phyloP scores from a whole-genome alignment of 2,329 filamentous ascomycete genomes.

The Ophiostoma sp. region DNA sequence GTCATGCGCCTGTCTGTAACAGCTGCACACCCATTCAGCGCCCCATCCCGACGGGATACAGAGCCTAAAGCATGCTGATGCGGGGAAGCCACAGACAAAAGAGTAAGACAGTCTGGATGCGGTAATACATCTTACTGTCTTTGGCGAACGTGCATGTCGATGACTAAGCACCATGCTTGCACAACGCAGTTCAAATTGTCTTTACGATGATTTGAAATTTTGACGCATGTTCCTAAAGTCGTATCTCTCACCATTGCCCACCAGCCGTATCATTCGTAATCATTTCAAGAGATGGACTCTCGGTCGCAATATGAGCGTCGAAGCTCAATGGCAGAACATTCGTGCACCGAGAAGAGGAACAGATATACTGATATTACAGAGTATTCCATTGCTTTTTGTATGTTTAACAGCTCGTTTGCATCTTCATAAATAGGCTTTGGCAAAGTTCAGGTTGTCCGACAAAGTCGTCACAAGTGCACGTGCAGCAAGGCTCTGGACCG shows the following conservation, averaged over 20 bases:
- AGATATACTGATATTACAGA: too few relatives aligned
- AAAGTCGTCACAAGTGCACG: neutral
- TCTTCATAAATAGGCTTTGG: too few relatives aligned
- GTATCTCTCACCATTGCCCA: too few relatives aligned
- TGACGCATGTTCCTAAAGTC: too few relatives aligned
- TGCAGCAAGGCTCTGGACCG: neutral
- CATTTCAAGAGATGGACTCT: neutral
- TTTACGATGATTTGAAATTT: neutral
- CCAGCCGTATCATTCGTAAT: too few relatives aligned
- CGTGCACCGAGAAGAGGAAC: neutral
- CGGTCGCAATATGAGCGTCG: neutral
- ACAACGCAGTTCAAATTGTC: neutral
- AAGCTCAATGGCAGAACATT: neutral
- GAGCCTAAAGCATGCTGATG: neutral
- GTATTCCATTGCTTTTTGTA: too few relatives aligned
- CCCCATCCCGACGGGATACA: neutral
- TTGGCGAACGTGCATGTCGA: neutral
- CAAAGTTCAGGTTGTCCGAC: too few relatives aligned
- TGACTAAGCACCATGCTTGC: neutral
- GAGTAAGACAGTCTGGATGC: neutral
- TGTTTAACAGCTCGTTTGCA: too few relatives aligned
- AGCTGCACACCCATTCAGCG: neutral
- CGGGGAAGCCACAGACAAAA: neutral
- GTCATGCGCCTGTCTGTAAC: neutral
- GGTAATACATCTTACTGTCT: neutral